These are phyloP conservation scores for Candida mattraensis DNA, from an alignment of 805 yeast genomes.

Conservation along the genomic window DNA sequence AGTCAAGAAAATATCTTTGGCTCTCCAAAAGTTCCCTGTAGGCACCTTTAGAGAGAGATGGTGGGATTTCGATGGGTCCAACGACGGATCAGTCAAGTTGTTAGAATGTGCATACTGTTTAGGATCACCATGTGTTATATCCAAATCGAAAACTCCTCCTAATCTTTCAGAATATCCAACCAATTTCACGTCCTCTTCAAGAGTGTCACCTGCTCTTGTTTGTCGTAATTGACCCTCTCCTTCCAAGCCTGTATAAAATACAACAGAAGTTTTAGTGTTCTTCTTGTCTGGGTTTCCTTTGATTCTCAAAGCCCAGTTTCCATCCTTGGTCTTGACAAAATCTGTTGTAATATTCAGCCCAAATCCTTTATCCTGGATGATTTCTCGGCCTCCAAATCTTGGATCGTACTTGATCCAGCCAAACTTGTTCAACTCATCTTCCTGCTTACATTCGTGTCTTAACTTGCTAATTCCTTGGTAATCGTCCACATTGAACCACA, in stretches of 20 bases:
- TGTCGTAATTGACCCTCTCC: conserved; percentile 49
- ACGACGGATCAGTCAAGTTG: conserved; percentile 35
- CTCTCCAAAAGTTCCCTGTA: conserved; percentile 71
- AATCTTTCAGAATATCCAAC: conserved; percentile 61
- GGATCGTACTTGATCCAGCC: conserved; percentile 92
- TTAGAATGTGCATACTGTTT: conserved; percentile 42
- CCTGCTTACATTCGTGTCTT: conserved; percentile 76
- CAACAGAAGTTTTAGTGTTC: conserved; percentile 56
- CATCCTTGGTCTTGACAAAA: conserved; percentile 74
- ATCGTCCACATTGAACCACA: conserved; percentile 80
- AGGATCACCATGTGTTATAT: conserved; percentile 52
- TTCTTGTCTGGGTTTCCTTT: conserved; percentile 60
- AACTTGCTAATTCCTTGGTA: conserved; percentile 52
- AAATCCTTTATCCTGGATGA: conserved; percentile 64
- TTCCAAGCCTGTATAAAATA: conserved; percentile 79
- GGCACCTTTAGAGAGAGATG: conserved; percentile 73
- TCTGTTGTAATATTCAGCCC: conserved; percentile 65
- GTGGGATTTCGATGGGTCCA: conserved; percentile 62
- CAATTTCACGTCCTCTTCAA: conserved; percentile 40
- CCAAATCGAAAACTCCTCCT: conserved; percentile 59
- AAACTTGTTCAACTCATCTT: conserved; percentile 67
- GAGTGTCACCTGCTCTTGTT: conserved; percentile 37
- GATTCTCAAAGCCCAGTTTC: conserved; percentile 79
- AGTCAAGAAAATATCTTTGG: conserved; percentile 70
- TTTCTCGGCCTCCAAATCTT: conserved; percentile 79